These are phyloP conservation scores for Echium plantagineum DNA, from an alignment of 257 asterid species.

Conservation along the genomic window DNA sequence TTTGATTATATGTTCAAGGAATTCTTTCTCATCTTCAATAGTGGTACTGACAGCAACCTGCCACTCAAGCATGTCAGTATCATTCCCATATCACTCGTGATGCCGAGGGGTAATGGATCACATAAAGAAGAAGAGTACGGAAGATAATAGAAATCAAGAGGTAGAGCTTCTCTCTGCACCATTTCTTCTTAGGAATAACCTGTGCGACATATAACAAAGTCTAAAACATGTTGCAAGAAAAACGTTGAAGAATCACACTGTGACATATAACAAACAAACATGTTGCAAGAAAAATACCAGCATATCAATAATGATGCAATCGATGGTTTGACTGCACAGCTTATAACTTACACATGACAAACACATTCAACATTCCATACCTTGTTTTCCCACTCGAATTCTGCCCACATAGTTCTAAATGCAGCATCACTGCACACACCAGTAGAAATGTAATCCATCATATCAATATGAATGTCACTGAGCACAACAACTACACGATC, in stretches of 20 bases:
- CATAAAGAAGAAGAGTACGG: not conserved
- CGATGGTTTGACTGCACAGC: too few relatives aligned
- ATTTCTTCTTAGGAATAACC: too few relatives aligned
- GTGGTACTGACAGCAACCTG: slow-evolving; percentile 97
- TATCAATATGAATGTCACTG: slow-evolving; percentile 91
- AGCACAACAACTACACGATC: slow-evolving; percentile 84
- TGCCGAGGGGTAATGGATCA: not conserved
- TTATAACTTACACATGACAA: too few relatives aligned
- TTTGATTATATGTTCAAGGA: slow-evolving; percentile 79
- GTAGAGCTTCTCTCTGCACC: not conserved
- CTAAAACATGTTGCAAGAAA: not conserved
- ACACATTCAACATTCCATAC: slow-evolving; percentile 19
- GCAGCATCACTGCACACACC: slow-evolving; percentile 86
- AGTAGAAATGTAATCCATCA: slow-evolving; percentile 95
- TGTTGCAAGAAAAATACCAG: not conserved
- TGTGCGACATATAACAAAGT: too few relatives aligned
- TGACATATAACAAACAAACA: too few relatives aligned
- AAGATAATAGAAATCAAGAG: not conserved
- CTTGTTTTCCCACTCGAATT: slow-evolving; percentile 99
- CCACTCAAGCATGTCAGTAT: slow-evolving; percentile 7
- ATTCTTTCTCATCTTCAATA: slow-evolving; percentile 79
- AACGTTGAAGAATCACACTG: too few relatives aligned
- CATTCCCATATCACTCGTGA: not conserved
- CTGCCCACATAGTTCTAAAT: slow-evolving; percentile 96
- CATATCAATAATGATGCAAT: too few relatives aligned